Conservation (phyloP, 2,329 filamentous ascomycete species). For the Nemania sp. region DNA sequence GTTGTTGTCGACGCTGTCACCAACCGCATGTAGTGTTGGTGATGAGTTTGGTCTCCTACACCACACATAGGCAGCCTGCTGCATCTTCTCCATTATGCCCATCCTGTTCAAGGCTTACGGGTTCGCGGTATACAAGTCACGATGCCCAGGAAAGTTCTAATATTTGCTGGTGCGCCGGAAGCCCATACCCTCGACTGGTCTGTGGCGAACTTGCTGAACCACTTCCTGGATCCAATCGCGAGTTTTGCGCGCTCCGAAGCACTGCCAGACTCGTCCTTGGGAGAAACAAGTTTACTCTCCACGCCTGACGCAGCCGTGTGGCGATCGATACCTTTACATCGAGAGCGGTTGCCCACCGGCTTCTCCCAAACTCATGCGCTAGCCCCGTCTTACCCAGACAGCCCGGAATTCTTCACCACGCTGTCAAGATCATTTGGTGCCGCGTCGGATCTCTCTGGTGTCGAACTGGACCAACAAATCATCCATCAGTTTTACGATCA, state of each 20-base stretch:
- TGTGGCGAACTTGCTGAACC: conserved; percentile 49
- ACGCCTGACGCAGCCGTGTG: conserved; percentile 48
- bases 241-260: conserved; percentile 27
- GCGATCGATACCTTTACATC: conserved; percentile 58
- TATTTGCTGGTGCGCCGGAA: conserved; percentile 38
- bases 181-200: conserved; percentile 34
- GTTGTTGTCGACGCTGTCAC: not conserved
- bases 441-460: conserved; percentile 32
- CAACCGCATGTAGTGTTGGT: no score
- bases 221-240: conserved; percentile 48
- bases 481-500: conserved; percentile 76
- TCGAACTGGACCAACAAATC: conserved; percentile 44
- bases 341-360: conserved; percentile 53
- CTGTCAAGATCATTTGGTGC: conserved; percentile 45
- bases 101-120: conserved; percentile 5
- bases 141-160: conserved; percentile 38
- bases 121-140: conserved; percentile 14
- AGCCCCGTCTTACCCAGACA: conserved; percentile 37
- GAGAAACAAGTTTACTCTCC: conserved; percentile 26
- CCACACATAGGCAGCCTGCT: not conserved
- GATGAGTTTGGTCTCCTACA: not conserved
- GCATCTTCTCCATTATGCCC: conserved; percentile 1
- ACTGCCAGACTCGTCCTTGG: conserved; percentile 13
- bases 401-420: conserved; percentile 54
- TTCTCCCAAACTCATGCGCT: conserved; percentile 56